Conservation (phyloP, 1,284 basidiomycete genomes). For the Ceratobasidium sp. region DNA sequence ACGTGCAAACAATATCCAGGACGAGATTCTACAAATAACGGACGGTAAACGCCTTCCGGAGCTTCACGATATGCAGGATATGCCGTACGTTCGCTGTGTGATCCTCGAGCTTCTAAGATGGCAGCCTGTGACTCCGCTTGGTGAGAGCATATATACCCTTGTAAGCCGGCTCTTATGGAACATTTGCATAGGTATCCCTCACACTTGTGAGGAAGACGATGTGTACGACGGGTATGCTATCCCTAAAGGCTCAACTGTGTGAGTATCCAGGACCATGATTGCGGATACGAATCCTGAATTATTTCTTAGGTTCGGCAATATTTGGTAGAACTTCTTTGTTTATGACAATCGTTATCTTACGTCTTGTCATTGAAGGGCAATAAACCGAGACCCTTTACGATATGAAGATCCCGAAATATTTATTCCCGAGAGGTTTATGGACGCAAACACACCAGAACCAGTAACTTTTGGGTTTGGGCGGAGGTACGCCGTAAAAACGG, state of each 20-base stretch:
- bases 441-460: not conserved
- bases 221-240: conserved; percentile 10
- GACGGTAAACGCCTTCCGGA: conserved; percentile 13
- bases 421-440: conserved; percentile 17
- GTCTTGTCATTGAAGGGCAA: not conserved
- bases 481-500: not conserved
- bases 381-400: conserved; percentile 2
- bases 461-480: conserved; percentile 17
- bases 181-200: conserved; percentile 6
- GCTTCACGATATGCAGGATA: not conserved
- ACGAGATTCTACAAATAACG: conserved; percentile 6
- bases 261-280: not conserved
- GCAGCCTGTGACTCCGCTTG: conserved; percentile 12
- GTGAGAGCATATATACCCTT: not conserved
- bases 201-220: conserved; percentile 11
- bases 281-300: not conserved
- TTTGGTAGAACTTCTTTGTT: conserved; percentile 1
- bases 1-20: conserved; percentile 5
- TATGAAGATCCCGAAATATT: conserved; percentile 12
- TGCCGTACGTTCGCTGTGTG: conserved; percentile 23
- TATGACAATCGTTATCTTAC: not conserved
- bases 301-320: conserved; percentile 14
- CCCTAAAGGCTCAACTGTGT: conserved; percentile 12
- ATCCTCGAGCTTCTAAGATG: conserved; percentile 17
- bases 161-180: not conserved